These are phyloP conservation scores for Auricularia cornea DNA, from an alignment of 768 basidiomycete species.

Conservation along the genomic window DNA sequence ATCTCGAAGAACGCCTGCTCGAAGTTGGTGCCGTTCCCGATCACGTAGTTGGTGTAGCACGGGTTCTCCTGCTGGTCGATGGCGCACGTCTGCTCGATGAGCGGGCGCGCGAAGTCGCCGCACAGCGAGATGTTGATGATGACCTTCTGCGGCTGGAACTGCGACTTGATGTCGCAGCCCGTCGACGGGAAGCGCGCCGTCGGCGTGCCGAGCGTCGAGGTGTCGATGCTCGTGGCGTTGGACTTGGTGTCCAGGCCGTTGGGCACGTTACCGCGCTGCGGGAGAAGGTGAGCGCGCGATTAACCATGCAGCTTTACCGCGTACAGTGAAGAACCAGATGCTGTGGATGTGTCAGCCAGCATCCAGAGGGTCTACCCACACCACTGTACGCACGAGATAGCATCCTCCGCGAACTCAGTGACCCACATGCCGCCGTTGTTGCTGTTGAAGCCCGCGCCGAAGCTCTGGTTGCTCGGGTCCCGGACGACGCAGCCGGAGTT, in stretches of 20 bases:
- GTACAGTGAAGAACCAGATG: conserved; percentile 3
- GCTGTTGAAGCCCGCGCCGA: conserved; percentile 56
- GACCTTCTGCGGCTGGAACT: not conserved
- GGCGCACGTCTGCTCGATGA: conserved; percentile 4
- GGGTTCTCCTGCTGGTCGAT: conserved; percentile 10
- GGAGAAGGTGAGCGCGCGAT: conserved; percentile 38
- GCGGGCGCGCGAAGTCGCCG: not conserved
- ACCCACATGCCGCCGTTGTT: conserved; percentile 68
- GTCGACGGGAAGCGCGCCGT: conserved; percentile 60
- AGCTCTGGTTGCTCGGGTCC: conserved; percentile 46
- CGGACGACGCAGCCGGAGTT: conserved; percentile 61
- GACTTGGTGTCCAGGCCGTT: conserved; percentile 27
- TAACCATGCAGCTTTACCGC: no score
- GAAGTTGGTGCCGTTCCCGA: conserved; percentile 45
- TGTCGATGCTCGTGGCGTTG: conserved; percentile 46
- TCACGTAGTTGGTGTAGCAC: conserved; percentile 64
- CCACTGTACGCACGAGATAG: conserved; percentile 27
- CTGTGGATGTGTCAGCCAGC: not conserved
- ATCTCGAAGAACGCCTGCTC: conserved; percentile 68
- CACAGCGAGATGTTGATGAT: conserved; percentile 1
- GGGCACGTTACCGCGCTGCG: conserved; percentile 5
- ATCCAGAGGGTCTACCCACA: not conserved
- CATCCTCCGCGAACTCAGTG: conserved; percentile 58
- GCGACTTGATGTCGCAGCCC: conserved; percentile 1
- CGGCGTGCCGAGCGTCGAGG: conserved; percentile 51